Evolutionary conservation across 148 eudicot genomes (phyloP).

Genomic region (Cornus florida): DNA sequence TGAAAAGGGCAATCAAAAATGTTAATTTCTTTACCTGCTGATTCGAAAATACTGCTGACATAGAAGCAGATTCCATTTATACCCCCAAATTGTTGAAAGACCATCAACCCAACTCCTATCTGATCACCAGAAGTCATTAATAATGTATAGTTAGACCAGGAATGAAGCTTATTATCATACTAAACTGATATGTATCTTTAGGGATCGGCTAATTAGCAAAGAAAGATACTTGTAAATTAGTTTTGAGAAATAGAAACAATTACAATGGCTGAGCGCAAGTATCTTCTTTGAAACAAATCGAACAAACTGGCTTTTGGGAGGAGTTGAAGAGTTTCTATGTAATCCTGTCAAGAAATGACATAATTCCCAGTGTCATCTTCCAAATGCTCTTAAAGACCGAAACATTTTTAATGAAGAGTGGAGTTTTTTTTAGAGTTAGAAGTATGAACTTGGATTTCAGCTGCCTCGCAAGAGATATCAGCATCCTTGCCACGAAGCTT

Average conservation of each 20-base stretch:
- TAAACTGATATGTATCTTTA: neutral
- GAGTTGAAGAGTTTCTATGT: constrained; percentile 56
- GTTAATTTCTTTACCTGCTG: constrained; percentile 52
- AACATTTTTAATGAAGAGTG: neutral
- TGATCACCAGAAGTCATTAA: constrained; percentile 20
- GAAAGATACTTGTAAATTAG: neutral
- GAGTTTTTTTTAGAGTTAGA: neutral
- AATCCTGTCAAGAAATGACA: constrained; percentile 42
- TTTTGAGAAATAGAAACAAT: constrained; percentile 9
- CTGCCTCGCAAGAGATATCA: constrained; percentile 69
- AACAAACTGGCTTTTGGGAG: constrained; percentile 69
- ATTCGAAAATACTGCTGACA: constrained; percentile 72
- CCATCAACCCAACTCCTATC: constrained; percentile 93
- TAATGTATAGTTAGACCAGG: neutral
- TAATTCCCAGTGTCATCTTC: neutral
- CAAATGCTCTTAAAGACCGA: neutral
- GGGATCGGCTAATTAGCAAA: neutral
- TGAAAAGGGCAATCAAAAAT: too few relatives aligned
- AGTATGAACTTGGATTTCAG: constrained; percentile 67
- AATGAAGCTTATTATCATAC: neutral
- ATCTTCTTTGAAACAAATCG: constrained; percentile 79
- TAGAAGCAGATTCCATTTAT: constrained; percentile 89
- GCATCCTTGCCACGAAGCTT: constrained; percentile 74
- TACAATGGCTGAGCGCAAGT: constrained; percentile 68
- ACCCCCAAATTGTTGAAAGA: constrained; percentile 89